Base-by-base conservation (phyloP, 495 filamentous ascomycete genomes). In the Diplogelasinospora grovesii region DNA sequence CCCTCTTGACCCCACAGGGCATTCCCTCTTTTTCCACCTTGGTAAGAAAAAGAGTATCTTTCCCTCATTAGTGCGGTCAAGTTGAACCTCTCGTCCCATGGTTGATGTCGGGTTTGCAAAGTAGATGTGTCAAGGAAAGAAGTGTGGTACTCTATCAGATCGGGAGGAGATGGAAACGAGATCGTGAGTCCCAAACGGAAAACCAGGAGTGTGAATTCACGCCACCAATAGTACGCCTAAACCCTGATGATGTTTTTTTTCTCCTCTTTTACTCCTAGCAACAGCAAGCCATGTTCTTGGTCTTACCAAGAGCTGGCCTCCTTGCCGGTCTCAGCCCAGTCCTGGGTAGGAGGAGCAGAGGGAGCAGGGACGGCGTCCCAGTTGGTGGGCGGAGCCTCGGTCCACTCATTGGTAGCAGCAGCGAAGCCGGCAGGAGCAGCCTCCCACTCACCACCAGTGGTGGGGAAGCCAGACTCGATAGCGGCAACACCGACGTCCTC, bases 31-130 rank as follows among this genome's bases (percentile, higher is more conserved):
- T 42, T 62, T 50, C 53, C 59, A 54, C 53, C 53, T 63, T 64
- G 68, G 73, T 65, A 73, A 67, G 48, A 48, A 46, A 38, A 52
- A 54, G 65, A 71, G 78, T 92, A 86, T 95, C 88, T 95, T 95
- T 95, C 88, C 88, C 86, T 95, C 88, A 82, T 95, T 71, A 92
- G 86, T 77, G 78, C 79, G 68, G 65, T 75, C 71, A 81, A 74
- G 75, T 69, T 63, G 48, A 66, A 64, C 62, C 59, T 39, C 55
- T 32, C 50, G 24, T 32, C 36, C 61, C 55, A 55, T 43, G 37
- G 47, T 41, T 18, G 8, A 19, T 15, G 16, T 21, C 18, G 24
- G 43, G 26, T 36, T 49, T 48, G 41, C 42, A 38, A 43, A 46
- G 41, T 42, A 41, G 35, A 34, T 39, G 37, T 38, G 36, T 35